Base-by-base conservation (phyloP, 345 rosid genomes). In the Gossypium ekmanianum region DNA sequence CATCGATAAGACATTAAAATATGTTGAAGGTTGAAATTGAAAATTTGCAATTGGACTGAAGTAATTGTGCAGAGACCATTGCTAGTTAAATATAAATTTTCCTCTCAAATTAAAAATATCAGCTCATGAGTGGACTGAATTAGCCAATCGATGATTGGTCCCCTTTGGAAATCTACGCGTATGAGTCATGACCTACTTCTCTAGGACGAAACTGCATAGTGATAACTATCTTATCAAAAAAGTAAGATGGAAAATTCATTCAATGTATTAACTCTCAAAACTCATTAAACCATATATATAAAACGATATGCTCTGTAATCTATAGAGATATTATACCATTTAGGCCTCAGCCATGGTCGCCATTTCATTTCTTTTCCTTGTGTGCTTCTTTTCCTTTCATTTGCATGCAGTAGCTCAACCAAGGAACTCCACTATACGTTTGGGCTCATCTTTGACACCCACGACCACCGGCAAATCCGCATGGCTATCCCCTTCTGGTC, bases 401-500 rank as follows among this genome's bases (percentile, higher is more conserved):
- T 57, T 57, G 2, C 27, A 22, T 20, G 61, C 27, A 63, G 7
- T 63, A 63, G 47, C 68, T 63, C 68, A 58, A 24, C 63, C 24
- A 39, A 39, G 48, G 68, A 34, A 63, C 11, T 63, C 26, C 48
- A 63, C 39, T n/a, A 41, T 64, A 64, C 41, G 3, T n/a, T 13
- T 39, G 11, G 68, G 68, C 26, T 64, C 24, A 64, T 64, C 26
- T 64, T 24, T 41, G 9, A 64, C 68, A 39, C 48, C 68, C 26
- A 64, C 68, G 10, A 22, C 68, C 14, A 64, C 68, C 3, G 68
- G 68, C 7, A 11, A 18, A 64, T n/a, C 48, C 26, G 7, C 48
- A 17, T 63, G 68, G 48, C 45, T 63, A 63, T 63, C 68, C 11
- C 48, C 68, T 39, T 63, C 68, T 17, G 68, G 68, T 39, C 50